Evolutionary conservation across 2,329 filamentous ascomycete species (phyloP), one percentile per base, ranked within the genome.

Genomic region (Parasarocladium wereldwijsianum): DNA sequence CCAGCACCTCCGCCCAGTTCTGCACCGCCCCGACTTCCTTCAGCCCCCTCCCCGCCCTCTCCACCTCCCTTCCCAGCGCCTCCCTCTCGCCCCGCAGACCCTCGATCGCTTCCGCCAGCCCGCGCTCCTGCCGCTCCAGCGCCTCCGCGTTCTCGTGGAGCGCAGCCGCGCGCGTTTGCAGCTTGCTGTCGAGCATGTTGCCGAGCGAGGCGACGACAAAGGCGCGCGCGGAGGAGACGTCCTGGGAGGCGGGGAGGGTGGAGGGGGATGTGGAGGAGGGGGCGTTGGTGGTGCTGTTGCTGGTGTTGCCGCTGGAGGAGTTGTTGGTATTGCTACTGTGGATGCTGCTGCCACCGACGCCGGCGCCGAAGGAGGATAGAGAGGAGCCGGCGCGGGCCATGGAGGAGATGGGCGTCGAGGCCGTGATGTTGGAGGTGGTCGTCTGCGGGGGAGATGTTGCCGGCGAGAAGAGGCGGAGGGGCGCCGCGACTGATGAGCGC

Each of bases 1-100:
- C 81, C 44, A 87, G 60, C 54, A 85, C 71, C 64, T 90, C 82
- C 14, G 81, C 79, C 81, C 81, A 90, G 50, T 86, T 86, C 61
- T 87, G 80, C 46, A 87, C 69, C 47, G 85, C 76, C 15, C 81
- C 80, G 36, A 85, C 60, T 60, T 85, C 80, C 56, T 85, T 86
- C 35, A 87, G 57, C 44, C 64, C 65, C 39, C 65, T 64, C 26
- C 69, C 66, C 20, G 75, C 74, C 34, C 63, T 64, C 40, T 68
- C 66, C 5, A 73, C 72, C 41, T 82, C 60, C 39, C 66, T 66
- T 39, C 70, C 66, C 45, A 82, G 64, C 50, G 70, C 67, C 36
- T 75, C 70, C 29, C 66, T 75, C 47, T 84, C 76, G 39, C 64
- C 64, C 28, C 65, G 57, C 48, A 85, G 52, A 3, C 51, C 64